Conservation (phyloP, 768 basidiomycete species). For the Kwoniella newhampshirensis region DNA sequence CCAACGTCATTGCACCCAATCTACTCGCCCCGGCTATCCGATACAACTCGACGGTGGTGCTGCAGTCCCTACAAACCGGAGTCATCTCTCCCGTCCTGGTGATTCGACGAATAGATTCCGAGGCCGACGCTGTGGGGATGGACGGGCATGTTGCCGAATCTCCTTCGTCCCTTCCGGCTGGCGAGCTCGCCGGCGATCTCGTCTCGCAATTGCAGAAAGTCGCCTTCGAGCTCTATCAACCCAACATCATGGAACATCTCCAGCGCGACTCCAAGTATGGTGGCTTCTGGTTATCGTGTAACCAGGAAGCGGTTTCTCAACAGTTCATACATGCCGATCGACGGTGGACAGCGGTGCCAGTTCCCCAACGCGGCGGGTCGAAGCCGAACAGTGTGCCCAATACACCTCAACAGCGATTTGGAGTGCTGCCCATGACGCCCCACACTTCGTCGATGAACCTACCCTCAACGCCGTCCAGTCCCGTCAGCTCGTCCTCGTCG, state of each 20-base stretch:
- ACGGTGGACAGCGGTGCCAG: conserved; percentile 28
- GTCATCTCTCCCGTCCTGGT: conserved; percentile 90
- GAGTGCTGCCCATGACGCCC: conserved; percentile 48
- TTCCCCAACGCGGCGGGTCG: conserved; percentile 21
- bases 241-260: conserved; percentile 12
- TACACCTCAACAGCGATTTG: conserved; percentile 38
- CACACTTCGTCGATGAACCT: conserved; percentile 19
- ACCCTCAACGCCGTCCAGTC: conserved; percentile 41
- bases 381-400: conserved; percentile 28
- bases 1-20: conserved; percentile 72
- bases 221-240: conserved; percentile 48
- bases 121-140: conserved; percentile 84
- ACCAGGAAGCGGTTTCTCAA: conserved; percentile 32
- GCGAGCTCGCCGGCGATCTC: conserved; percentile 88
- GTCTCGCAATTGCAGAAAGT: conserved; percentile 96
- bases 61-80: conserved; percentile 91
- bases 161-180: conserved; percentile 56
- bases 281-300: conserved; percentile 42
- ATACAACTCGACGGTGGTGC: conserved; percentile 93
- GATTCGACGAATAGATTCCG: conserved; percentile 89
- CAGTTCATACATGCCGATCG: conserved; percentile 25
- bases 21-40: conserved; percentile 86
- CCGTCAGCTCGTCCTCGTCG: conserved; percentile 30
- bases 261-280: conserved; percentile 23
- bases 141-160: conserved; percentile 71